Evolutionary conservation across 1,284 basidiomycete species (phyloP).

Genomic region (Trichosporon ovoides): DNA sequence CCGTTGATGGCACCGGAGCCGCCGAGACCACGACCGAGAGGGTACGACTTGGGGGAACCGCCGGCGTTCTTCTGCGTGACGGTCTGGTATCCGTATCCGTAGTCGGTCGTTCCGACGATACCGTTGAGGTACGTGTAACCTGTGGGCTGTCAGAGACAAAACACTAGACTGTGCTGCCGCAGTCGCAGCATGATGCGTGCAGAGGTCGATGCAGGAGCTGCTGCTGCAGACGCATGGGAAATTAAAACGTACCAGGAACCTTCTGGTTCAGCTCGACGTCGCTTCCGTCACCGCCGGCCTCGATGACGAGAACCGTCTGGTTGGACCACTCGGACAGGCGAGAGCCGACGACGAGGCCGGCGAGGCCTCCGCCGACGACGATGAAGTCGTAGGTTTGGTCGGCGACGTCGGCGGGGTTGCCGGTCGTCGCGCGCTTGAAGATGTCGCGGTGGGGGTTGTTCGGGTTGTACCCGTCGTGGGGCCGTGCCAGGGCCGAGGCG

Average conservation of each 20-base stretch:
- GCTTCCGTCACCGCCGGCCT: constrained; percentile 62
- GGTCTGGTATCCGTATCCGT: constrained; percentile 65
- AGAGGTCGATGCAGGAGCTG: background rate
- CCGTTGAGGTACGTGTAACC: constrained; percentile 45
- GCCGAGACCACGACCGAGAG: constrained; percentile 63
- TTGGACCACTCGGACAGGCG: constrained; percentile 65
- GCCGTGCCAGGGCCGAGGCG: constrained; percentile 10
- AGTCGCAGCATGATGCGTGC: background rate
- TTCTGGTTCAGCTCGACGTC: constrained; percentile 50
- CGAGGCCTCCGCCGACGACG: constrained; percentile 59
- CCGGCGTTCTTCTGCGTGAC: constrained; percentile 37
- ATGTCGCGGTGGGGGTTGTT: constrained; percentile 31
- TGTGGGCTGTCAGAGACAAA: constrained; percentile 9
- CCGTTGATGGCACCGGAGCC: constrained; percentile 66
- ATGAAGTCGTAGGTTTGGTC: constrained; percentile 45
- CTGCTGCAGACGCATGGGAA: background rate
- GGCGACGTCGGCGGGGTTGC: constrained; percentile 25
- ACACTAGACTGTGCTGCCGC: too few relatives aligned
- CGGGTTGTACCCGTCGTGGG: constrained; percentile 19
- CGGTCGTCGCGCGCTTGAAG: constrained; percentile 32
- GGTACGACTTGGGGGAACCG: constrained; percentile 50
- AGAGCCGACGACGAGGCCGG: constrained; percentile 65
- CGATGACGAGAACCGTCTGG: constrained; percentile 65
- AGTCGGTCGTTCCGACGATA: constrained; percentile 40
- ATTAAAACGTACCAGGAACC: constrained; percentile 49